Base-by-base conservation (phyloP, 192 early-diverging fungal genomes). In the Entomortierella chlamydospora region DNA sequence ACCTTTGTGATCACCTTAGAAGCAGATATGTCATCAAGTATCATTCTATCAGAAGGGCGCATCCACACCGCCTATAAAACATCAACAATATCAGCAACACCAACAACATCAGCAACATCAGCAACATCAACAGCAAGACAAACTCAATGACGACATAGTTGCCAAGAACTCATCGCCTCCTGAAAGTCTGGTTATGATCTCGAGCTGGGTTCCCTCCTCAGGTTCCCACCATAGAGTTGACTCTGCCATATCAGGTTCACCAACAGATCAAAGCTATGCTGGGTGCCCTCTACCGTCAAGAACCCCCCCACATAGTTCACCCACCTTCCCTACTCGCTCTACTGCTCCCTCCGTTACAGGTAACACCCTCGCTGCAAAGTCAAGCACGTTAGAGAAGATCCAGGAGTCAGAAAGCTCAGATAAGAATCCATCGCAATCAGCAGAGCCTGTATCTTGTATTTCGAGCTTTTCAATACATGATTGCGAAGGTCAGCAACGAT, bases 21-120 rank as follows among this genome's bases (percentile, higher is more conserved):
- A 52, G 7, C 50, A 47, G 62, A 70, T 64, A 17, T 57, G 61
- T 42, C 73, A 52, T 51, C 64, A 66, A 54, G 64, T 66, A 33
- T 58, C 50, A 26, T 71, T 71, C 20, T 77, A 62, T 66, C 62
- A 57, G 25, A 50, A 57, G 18, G 15, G 20, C 15, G 4, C 15
- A 20, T 47, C 15, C 20, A 47, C 12, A 11, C 15, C 20, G 45
- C 15, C 45, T 20, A 15, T 47, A 47, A 47, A 20, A 15, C 45
- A 47, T 12, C 20, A 47, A 47, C 34, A 37, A 37, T 4, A 7
- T 37, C 55, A 51, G 51, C 31, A 58, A 7, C 28, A 63, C 29
- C 31, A 63, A 30, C 55, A 42, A 37, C 34, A 10, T 37, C 34
- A 37, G 4, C 34, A 37, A 7, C 34, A 37, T 4, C 4, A 37